Percentiles rank a stretch among this genome's conserved stretches.
Evolutionary conservation across 2,329 filamentous ascomycete genomes (phyloP).

Genomic region (Hymenoscyphus occultus): DNA sequence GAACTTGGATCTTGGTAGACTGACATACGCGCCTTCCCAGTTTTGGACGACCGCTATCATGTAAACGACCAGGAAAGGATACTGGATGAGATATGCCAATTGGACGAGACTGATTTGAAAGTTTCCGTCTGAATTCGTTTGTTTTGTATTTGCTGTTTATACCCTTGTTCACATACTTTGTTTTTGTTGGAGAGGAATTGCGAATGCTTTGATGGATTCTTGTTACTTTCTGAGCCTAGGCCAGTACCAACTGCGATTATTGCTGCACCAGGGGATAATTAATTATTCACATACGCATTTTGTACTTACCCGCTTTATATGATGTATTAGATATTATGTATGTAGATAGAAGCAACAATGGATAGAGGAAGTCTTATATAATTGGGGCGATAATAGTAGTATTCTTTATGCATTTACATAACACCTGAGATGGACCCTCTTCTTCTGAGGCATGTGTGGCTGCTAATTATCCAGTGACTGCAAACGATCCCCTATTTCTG

Average conservation of each 20-base stretch:
- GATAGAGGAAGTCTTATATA: neutral
- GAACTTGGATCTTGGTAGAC: neutral
- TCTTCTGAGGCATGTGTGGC: no score
- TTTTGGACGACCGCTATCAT: neutral
- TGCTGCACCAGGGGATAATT: neutral
- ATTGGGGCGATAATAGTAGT: neutral
- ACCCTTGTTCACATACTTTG: neutral
- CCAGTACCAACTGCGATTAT: neutral
- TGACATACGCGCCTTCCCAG: neutral
- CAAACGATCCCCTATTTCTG: no score
- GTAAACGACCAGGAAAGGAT: neutral
- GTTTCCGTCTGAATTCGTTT: neutral
- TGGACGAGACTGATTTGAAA: neutral
- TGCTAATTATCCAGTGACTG: no score
- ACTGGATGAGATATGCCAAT: neutral
- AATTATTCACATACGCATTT: neutral
- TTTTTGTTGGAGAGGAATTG: neutral
- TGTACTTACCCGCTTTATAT: slow-evolving; percentile 1
- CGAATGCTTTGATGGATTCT: slow-evolving; percentile 5
- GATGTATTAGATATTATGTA: neutral
- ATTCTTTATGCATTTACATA: neutral
- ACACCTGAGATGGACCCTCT: no score
- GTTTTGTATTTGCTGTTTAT: slow-evolving; percentile 5
- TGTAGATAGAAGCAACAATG: neutral
- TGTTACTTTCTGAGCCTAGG: neutral